A percentile compares a stretch with the other conserved stretches of the same genome.
Evolutionary conservation across 116 monocot genomes (phyloP).

Genomic region (Papilionanthe hybrid): DNA sequence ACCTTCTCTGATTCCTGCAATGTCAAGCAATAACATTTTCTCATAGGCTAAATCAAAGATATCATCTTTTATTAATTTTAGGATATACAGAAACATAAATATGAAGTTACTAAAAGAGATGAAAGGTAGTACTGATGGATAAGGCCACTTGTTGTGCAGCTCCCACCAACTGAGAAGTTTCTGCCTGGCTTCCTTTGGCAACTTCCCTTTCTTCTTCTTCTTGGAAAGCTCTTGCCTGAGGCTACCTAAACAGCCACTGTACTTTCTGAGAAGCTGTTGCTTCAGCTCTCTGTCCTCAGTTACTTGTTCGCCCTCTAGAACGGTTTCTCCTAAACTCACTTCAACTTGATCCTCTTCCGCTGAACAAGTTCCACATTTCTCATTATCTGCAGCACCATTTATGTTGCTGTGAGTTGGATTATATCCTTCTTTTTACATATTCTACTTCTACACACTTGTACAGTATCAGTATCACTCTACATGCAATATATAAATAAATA

Average conservation of each 20-base stretch:
- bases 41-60: too few species aligned
- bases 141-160: constrained; percentile 71
- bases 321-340: constrained; percentile 32
- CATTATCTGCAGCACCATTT: constrained; percentile 23
- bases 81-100: too few species aligned
- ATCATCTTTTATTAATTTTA: too few species aligned
- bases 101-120: not conserved
- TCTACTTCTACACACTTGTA: too few species aligned
- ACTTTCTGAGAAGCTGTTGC: constrained; percentile 59
- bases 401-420: not conserved
- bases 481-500: too few species aligned
- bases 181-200: constrained; percentile 62
- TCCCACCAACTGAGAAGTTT: constrained; percentile 76
- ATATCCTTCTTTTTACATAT: not conserved
- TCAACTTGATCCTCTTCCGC: constrained; percentile 50
- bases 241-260: constrained; percentile 56
- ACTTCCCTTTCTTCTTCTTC: constrained; percentile 73
- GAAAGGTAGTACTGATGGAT: constrained; percentile 40
- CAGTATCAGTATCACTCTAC: too few species aligned
- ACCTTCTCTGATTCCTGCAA: constrained; percentile 42
- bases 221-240: constrained; percentile 63
- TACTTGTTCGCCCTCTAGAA: constrained; percentile 19
- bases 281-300: constrained; percentile 59
- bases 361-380: constrained; percentile 42
- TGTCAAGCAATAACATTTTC: too few species aligned